Conservation (phyloP, 208 protist species). For the Crithidia acanthocephali region DNA sequence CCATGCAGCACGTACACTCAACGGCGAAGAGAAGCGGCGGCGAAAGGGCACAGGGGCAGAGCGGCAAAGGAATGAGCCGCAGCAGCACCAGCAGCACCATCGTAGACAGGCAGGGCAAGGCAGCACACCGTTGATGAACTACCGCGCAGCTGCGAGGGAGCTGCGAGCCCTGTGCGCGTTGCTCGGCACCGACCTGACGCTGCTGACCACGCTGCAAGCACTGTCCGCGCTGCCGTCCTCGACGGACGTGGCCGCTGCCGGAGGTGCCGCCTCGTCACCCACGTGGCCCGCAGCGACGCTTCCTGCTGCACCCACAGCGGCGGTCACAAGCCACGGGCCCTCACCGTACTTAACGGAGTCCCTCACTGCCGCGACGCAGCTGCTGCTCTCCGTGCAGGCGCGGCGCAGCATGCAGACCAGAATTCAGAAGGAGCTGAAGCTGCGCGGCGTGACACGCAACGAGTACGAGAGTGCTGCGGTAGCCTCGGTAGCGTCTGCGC, state of each 20-base stretch:
- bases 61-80: not conserved
- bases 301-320: not conserved
- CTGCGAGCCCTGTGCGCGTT: constrained; percentile 21
- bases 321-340: not conserved
- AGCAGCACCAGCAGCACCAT: not conserved
- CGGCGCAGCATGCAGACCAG: constrained; percentile 20
- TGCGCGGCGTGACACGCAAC: constrained; percentile 8
- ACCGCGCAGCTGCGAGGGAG: constrained; percentile 22
- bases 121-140: constrained; percentile 11
- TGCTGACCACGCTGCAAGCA: constrained; percentile 50
- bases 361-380: constrained; percentile 14
- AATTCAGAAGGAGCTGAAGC: constrained; percentile 16
- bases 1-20: not conserved
- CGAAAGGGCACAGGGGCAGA: not conserved
- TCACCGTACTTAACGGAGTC: not conserved
- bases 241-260: not conserved
- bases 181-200: constrained; percentile 29
- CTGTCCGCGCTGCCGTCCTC: constrained; percentile 20
- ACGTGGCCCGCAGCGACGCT: not conserved
- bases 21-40: not conserved
- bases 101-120: not conserved
- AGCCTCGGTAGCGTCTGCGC: constrained; percentile 1
- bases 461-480: not conserved
- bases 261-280: not conserved
- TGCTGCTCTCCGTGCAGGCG: constrained; percentile 28